phyloP scores from a whole-genome alignment of 805 yeast genomes.

The Kodamaea fukazawae region DNA sequence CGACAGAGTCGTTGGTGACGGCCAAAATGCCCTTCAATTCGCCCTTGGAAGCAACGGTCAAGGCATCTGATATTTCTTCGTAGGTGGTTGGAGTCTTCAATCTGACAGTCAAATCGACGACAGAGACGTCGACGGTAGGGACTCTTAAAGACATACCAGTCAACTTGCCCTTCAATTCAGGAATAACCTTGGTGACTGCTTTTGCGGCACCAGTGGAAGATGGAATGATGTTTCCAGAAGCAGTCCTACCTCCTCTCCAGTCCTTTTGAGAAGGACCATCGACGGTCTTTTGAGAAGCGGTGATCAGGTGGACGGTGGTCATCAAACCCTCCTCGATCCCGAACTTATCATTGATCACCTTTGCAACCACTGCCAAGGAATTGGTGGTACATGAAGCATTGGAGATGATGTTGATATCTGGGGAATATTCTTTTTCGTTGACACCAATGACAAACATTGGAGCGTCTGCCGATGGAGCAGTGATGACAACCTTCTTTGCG shows the following conservation, averaged over 20 bases:
- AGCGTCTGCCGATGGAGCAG: slow-evolving; percentile 36
- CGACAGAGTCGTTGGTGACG: slow-evolving; percentile 35
- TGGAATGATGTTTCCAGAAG: slow-evolving; percentile 36
- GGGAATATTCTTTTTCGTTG: slow-evolving; percentile 31
- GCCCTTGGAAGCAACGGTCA: slow-evolving; percentile 32
- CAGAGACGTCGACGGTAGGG: slow-evolving; percentile 36
- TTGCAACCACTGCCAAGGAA: slow-evolving; percentile 38
- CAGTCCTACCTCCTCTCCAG: slow-evolving; percentile 41
- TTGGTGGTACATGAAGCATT: slow-evolving; percentile 39
- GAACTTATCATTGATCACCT: slow-evolving; percentile 33
- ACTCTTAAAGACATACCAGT: slow-evolving; percentile 38
- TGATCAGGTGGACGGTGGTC: slow-evolving; percentile 38
- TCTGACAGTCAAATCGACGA: slow-evolving; percentile 35
- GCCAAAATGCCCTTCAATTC: slow-evolving; percentile 34
- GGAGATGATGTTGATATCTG: slow-evolving; percentile 31
- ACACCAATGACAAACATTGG: slow-evolving; percentile 38
- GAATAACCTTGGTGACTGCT: slow-evolving; percentile 37
- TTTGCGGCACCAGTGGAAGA: slow-evolving; percentile 39
- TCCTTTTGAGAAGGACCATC: slow-evolving; percentile 39
- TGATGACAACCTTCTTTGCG: slow-evolving; percentile 35
- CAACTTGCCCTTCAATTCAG: slow-evolving; percentile 36
- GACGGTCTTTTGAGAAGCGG: slow-evolving; percentile 38
- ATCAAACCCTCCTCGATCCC: slow-evolving; percentile 37
- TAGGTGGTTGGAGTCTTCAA: slow-evolving; percentile 30
- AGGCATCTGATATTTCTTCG: slow-evolving; percentile 31